Percentiles rank a stretch among this genome's conserved stretches.
Conservation (phyloP, 441 rosid species). For the Macaranga tanarius region DNA sequence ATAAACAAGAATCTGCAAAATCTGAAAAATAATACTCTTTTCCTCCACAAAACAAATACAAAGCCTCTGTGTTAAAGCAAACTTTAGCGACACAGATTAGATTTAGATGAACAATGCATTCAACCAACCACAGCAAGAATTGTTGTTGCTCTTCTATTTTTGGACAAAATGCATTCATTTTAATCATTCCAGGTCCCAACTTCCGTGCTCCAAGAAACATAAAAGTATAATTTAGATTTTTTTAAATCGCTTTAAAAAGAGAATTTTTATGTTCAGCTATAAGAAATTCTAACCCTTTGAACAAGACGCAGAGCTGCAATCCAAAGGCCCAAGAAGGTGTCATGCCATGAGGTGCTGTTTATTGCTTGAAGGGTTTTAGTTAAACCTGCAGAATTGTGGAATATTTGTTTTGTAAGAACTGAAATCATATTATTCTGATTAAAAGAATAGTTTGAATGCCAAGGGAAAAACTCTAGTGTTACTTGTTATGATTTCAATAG, state of each 20-base stretch:
- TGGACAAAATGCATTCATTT: neutral
- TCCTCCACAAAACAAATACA: neutral
- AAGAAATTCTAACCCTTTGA: slow-evolving; percentile 80
- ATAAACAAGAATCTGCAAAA: slow-evolving; percentile 21
- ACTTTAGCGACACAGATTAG: too few relatives aligned
- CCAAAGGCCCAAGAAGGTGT: slow-evolving; percentile 94
- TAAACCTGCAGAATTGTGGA: slow-evolving; percentile 58
- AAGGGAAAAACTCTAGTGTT: slow-evolving; percentile 26
- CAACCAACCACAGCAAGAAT: too few relatives aligned
- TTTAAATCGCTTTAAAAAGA: slow-evolving; percentile 7
- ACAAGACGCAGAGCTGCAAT: slow-evolving; percentile 93
- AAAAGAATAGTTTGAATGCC: slow-evolving; percentile 21
- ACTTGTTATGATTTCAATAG: slow-evolving; percentile 76
- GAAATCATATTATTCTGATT: slow-evolving; percentile 24
- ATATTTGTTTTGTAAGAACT: slow-evolving; percentile 15
- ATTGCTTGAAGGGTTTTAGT: slow-evolving; percentile 90
- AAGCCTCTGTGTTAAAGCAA: neutral
- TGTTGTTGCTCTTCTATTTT: too few relatives aligned
- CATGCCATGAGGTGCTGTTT: slow-evolving; percentile 82
- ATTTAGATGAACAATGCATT: too few relatives aligned
- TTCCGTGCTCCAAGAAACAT: slow-evolving; percentile 18
- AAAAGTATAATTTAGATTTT: neutral
- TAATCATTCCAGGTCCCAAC: neutral
- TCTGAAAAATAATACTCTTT: slow-evolving; percentile 11
- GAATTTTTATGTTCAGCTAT: slow-evolving; percentile 18